These are phyloP conservation scores for Thermothielavioides terrestris DNA, from an alignment of 495 filamentous ascomycete species.

Conservation along the genomic window DNA sequence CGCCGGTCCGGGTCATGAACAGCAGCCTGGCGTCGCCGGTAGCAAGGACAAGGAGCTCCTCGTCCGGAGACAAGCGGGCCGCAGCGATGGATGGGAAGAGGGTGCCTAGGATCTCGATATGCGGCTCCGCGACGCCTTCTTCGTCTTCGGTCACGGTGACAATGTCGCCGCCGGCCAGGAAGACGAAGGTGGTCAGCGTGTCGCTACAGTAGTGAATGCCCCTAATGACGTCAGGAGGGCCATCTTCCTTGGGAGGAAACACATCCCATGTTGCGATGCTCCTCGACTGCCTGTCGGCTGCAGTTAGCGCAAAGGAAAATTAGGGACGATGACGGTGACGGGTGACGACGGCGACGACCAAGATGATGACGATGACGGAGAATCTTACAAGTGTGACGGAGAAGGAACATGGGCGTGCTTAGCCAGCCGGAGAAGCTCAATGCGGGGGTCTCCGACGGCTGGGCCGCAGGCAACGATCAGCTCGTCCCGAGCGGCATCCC, in stretches of 20 bases:
- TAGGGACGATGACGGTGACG: no score
- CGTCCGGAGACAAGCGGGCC: conserved; percentile 90
- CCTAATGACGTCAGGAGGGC: conserved; percentile 61
- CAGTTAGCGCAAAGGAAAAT: no score
- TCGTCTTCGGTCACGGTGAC: conserved; percentile 72
- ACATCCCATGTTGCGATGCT: conserved; percentile 81
- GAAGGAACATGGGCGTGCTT: conserved; percentile 27
- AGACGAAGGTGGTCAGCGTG: conserved; percentile 62
- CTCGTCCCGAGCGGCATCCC: conserved; percentile 65
- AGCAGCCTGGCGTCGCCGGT: conserved; percentile 72
- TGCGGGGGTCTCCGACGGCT: conserved; percentile 47
- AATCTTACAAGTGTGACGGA: conserved; percentile 40
- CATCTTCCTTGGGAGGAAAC: conserved; percentile 58
- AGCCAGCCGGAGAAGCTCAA: conserved; percentile 55
- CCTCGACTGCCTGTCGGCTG: conserved; percentile 23
- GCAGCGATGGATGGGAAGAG: conserved; percentile 85
- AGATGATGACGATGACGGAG: no score
- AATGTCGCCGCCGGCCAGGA: conserved; percentile 88
- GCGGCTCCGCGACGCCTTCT: conserved; percentile 36
- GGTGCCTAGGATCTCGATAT: conserved; percentile 89
- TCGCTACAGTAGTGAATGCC: conserved; percentile 80
- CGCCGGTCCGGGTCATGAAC: conserved; percentile 89
- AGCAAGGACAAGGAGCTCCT: conserved; percentile 75
- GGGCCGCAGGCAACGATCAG: conserved; percentile 71
- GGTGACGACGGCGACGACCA: no score